A percentile compares a stretch with the other conserved stretches of the same genome.
Evolutionary conservation across 2,329 filamentous ascomycete species (phyloP).

Genomic region (Beauveria medogensis): DNA sequence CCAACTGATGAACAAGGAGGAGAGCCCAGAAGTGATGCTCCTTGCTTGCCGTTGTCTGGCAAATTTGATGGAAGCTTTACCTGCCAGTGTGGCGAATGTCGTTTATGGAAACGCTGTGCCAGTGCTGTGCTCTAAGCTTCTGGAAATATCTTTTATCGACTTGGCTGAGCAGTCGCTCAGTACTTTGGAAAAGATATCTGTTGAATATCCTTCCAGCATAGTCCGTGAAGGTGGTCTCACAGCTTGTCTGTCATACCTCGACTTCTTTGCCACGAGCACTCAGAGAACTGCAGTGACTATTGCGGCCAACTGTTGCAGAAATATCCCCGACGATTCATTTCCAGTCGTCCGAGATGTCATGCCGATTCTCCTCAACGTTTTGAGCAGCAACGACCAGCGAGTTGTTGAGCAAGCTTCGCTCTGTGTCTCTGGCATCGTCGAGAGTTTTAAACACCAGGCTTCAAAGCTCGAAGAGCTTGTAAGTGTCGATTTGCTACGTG

Average conservation of each 20-base stretch:
- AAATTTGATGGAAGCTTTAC: constrained; percentile 95
- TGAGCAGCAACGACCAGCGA: constrained; percentile 87
- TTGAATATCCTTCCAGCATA: constrained; percentile 90
- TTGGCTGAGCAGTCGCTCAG: constrained; percentile 93
- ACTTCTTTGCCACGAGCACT: constrained; percentile 96
- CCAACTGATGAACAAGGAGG: constrained; percentile 83
- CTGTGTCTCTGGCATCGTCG: constrained; percentile 90
- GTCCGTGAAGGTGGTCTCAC: constrained; percentile 92
- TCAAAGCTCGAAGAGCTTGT: constrained; percentile 88
- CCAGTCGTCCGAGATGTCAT: constrained; percentile 88
- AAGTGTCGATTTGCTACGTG: constrained; percentile 75
- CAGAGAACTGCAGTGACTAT: constrained; percentile 95
- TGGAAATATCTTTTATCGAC: constrained; percentile 96
- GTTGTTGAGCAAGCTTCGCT: constrained; percentile 95
- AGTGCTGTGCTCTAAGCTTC: constrained; percentile 84
- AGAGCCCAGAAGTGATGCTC: constrained; percentile 96
- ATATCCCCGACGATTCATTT: constrained; percentile 91
- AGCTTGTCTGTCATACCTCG: constrained; percentile 90
- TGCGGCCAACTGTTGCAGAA: constrained; percentile 95
- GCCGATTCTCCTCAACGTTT: constrained; percentile 85
- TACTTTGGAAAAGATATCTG: constrained; percentile 93
- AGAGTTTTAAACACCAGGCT: constrained; percentile 88
- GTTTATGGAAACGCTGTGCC: constrained; percentile 97
- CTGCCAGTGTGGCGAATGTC: constrained; percentile 86
- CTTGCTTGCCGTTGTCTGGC: constrained; percentile 91